phyloP scores from a whole-genome alignment of 1,139 yeast genomes.

The Geotrichum restrictum region DNA sequence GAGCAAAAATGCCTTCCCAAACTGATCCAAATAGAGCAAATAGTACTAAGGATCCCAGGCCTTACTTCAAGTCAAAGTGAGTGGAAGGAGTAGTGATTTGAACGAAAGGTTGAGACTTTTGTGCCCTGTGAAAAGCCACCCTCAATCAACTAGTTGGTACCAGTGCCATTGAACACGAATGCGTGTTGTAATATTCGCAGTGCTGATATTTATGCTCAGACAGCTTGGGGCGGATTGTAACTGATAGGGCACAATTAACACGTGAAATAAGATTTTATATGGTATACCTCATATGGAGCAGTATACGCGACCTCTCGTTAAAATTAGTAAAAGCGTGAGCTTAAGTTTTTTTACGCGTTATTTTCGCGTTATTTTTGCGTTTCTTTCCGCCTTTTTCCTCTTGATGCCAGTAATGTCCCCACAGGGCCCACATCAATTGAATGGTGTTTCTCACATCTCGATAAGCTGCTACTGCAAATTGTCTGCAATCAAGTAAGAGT shows the following conservation, averaged over 20 bases:
- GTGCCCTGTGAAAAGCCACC: not conserved
- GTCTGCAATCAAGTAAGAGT: no score
- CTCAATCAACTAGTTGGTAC: not conserved
- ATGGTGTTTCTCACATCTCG: no score
- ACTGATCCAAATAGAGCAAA: not conserved
- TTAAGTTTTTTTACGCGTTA: no score
- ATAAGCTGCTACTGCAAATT: no score
- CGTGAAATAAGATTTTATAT: no score
- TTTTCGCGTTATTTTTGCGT: no score
- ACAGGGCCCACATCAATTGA: no score
- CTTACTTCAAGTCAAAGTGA: not conserved
- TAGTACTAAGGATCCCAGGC: not conserved
- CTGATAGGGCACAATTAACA: not conserved
- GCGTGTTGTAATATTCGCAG: not conserved
- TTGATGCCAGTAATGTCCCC: no score
- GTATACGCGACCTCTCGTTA: no score
- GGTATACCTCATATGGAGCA: no score
- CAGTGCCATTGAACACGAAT: conserved; percentile 4
- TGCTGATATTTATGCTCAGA: not conserved
- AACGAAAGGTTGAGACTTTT: not conserved
- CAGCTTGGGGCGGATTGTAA: not conserved
- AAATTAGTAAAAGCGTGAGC: no score
- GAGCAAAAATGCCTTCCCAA: not conserved
- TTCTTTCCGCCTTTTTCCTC: no score
- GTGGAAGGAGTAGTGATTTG: not conserved